Base-by-base conservation (phyloP, 352 stramenopile genomes). In the Phytophthora palmivora region DNA sequence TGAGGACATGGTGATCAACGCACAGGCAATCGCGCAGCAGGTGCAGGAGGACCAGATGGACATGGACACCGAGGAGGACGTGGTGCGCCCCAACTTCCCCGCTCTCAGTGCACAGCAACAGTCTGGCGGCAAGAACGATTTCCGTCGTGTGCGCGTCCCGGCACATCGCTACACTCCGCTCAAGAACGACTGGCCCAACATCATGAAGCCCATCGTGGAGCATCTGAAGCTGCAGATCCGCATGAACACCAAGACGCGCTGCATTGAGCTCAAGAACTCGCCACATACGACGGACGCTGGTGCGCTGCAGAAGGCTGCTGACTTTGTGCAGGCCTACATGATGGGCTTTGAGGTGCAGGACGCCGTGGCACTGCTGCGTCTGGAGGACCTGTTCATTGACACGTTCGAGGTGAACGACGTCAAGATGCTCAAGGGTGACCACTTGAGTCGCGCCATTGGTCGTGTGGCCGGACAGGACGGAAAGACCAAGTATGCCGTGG, bases 271-370 rank as follows among this genome's bases (percentile, higher is more conserved):
- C 67, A 96, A 96, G 76, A 95, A 98, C 65, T 98, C 95, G 38
- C 74, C 84, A 41, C 84, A 97, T 61, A 99, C 97, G 22, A 78
- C 95, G 30, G 96, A 99, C 70, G 74, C 88, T 5, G 96, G 94
- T 22, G 91, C 95, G 32, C 75, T 99, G 34, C 97, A 99, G 76
- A 99, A 99, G 67, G 96, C 87, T 22, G 92, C 93, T 0, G 96
- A 99, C 83, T 99, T 99, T 67, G 91, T 99, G 28, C 89, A 97
- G 65, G 97, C 97, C 24, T 99, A 99, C 76, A 99, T 99, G 95
- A 95, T 99, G 83, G 98, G 98, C 45, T 99, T 99, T 63, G 97
- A 99, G 60, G 96, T 99, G 33, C 89, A 98, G 70, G 95, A 98
- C 62, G 93, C 94, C 0, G 94, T 99, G 21, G 98, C 98, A 19